Conservation (phyloP, 306 rosid genomes). For the Vigna unguiculata region DNA sequence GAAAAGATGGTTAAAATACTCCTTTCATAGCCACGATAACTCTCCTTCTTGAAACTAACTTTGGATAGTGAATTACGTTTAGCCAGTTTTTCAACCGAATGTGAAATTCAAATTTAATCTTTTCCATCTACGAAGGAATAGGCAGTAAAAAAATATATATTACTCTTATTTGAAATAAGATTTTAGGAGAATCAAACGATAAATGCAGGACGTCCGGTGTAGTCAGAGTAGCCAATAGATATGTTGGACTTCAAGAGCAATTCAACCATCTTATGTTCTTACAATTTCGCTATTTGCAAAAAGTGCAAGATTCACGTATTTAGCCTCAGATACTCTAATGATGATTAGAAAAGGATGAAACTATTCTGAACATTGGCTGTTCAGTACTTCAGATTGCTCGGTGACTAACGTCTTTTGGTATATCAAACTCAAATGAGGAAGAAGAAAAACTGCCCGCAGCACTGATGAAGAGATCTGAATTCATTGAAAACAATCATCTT, state of each 20-base stretch:
- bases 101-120: neutral
- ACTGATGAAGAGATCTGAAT: conserved; percentile 30
- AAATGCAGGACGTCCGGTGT: neutral
- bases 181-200: neutral
- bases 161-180: neutral
- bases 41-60: neutral
- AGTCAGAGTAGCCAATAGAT: neutral
- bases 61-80: neutral
- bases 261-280: neutral
- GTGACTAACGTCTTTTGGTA: neutral
- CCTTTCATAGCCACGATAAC: neutral
- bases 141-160: neutral
- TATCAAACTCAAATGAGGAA: conserved; percentile 24
- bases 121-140: neutral
- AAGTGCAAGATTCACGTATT: neutral
- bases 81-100: neutral
- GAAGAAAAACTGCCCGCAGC: neutral
- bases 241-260: neutral
- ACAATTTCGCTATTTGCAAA: neutral
- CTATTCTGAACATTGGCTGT: neutral
- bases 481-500: conserved; percentile 27
- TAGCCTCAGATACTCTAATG: neutral
- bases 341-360: conserved; percentile 2
- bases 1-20: neutral
- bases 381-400: conserved; percentile 1